These are phyloP conservation scores for Pseudogymnoascus sp. DNA, from an alignment of 2,329 filamentous ascomycete genomes.

Conservation along the genomic window DNA sequence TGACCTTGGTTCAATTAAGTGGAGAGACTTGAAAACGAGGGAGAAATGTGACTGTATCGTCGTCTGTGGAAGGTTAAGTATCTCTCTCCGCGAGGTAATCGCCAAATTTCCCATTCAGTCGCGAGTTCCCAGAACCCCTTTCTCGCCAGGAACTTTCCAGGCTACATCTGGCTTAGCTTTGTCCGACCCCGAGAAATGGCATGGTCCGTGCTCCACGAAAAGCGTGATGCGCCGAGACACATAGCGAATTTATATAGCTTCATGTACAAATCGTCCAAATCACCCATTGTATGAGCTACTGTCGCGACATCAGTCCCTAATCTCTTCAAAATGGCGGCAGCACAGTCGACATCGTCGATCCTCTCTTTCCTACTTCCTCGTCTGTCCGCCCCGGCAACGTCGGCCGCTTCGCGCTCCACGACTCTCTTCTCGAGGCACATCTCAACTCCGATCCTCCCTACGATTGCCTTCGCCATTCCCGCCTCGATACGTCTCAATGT, in stretches of 20 bases:
- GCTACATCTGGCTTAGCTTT: background rate
- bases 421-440: constrained; percentile 39
- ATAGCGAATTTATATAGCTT: constrained; percentile 5
- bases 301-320: background rate
- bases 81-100: constrained; percentile 8
- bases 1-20: background rate
- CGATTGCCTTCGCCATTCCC: constrained; percentile 51
- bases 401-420: constrained; percentile 36
- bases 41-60: background rate
- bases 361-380: constrained; percentile 48
- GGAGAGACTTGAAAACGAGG: background rate
- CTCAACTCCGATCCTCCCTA: constrained; percentile 42
- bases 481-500: constrained; percentile 51
- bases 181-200: background rate
- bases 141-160: constrained; percentile 9
- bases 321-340: constrained; percentile 37
- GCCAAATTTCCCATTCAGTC: constrained; percentile 9
- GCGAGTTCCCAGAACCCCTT: constrained; percentile 6
- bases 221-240: constrained; percentile 8
- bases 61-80: constrained; percentile 6
- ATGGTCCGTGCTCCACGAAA: constrained; percentile 7
- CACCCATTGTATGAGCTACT: background rate
- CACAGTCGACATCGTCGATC: constrained; percentile 33
- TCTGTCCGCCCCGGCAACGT: constrained; percentile 36
- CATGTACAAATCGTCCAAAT: constrained; percentile 1